Percentiles rank a stretch among this genome's conserved stretches.
Conservation (phyloP, 2,329 filamentous ascomycete genomes). For the Tolypocladium sp. region DNA sequence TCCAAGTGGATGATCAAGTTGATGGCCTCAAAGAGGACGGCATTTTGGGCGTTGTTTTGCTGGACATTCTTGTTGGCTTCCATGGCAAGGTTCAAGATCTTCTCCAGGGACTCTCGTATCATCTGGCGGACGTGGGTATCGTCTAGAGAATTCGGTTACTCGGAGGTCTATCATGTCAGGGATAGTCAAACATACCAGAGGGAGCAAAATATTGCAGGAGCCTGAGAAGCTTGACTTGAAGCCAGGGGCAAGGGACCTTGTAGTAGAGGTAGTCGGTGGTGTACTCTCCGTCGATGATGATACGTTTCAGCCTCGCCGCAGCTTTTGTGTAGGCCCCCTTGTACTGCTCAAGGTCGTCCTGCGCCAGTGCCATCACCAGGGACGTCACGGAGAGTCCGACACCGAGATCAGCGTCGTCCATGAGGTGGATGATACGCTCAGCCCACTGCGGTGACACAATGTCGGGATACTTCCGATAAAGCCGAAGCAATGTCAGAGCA, state of each 20-base stretch:
- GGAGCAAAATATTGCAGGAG: constrained; percentile 94
- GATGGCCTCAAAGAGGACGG: constrained; percentile 95
- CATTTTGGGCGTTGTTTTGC: constrained; percentile 98
- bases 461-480: constrained; percentile 89
- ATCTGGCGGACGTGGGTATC: constrained; percentile 87
- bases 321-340: constrained; percentile 92
- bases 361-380: constrained; percentile 84
- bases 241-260: constrained; percentile 98
- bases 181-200: constrained; percentile 52
- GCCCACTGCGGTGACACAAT: constrained; percentile 97
- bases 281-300: constrained; percentile 85
- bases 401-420: constrained; percentile 93
- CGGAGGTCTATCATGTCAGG: background rate
- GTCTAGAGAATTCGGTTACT: constrained; percentile 42
- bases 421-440: constrained; percentile 94
- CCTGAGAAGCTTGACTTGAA: constrained; percentile 88
- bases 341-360: constrained; percentile 91
- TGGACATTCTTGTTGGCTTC: constrained; percentile 97
- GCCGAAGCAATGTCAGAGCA: constrained; percentile 78
- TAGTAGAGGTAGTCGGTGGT: constrained; percentile 93
- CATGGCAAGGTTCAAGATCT: constrained; percentile 83
- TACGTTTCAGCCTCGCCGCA: constrained; percentile 77
- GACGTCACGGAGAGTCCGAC: constrained; percentile 94
- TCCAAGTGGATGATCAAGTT: constrained; percentile 97
- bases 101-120: constrained; percentile 84